Base-by-base conservation (phyloP, 2,329 filamentous ascomycete species). In the Ophiosphaerella korrae region DNA sequence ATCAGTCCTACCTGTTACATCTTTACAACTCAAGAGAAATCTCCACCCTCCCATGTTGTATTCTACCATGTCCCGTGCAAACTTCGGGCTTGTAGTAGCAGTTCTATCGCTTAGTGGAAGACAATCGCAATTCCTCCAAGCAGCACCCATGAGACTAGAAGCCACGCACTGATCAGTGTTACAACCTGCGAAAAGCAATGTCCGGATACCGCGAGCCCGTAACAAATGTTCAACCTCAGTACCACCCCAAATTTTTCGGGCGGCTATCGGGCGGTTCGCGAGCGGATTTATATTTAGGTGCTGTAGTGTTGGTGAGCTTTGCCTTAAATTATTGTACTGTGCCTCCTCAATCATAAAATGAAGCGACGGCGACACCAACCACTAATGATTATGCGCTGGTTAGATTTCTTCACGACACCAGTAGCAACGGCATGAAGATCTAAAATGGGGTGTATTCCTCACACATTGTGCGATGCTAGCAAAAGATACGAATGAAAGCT, bases 161-260 rank as follows among this genome's bases (percentile, higher is more conserved):
- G 47, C 47, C n/a, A 50, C 47, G n/a, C 41, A 50, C 13, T 50
- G 47, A 35, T 50, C 41, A 14, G 47, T 50, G 14, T 50, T 50
- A 29, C 47, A 50, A 5, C 47, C 41, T 23, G 47, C 40, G 23
- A 50, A 50, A 8, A 50, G 44, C 23, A 50, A 26, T 9, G 41
- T 50, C 18, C 23, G 33, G 23, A 45, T 50, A 18, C 41, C 41
- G 21, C 47, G 41, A 16, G 5, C 8, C 24, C 40, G 44, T 5
- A 50, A 31, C 12, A 37, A 14, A 14, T 50, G 9, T 12, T 50
- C 47, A 13, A 33, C 34, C 26, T 45, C 40, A 9, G 47, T 45
- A 35, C 33, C 41, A 18, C 40, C 26, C 47, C 40, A 39, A 24
- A 50, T 40, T 50, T n/a, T n/a, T n/a, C n/a, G n/a, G n/a, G n/a